These are phyloP conservation scores for Inga laurina DNA, from an alignment of 306 rosid species.

Conservation along the genomic window DNA sequence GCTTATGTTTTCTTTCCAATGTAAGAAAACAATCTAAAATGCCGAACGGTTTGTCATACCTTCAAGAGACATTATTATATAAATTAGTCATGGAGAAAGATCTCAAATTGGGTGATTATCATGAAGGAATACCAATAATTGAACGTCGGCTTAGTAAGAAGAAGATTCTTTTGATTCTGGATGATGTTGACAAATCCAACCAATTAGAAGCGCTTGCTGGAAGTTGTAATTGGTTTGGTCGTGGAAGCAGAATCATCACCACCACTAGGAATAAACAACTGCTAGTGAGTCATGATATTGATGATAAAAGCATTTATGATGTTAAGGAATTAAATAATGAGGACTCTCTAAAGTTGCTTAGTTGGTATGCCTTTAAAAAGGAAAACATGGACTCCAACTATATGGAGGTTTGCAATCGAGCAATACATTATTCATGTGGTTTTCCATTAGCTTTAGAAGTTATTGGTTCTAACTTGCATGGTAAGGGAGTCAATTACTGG, in stretches of 20 bases:
- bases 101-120: background rate
- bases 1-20: background rate
- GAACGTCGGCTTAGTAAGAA: background rate
- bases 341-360: constrained; percentile 6
- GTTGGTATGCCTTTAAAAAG: constrained; percentile 13
- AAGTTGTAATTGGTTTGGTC: constrained; percentile 13
- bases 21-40: background rate
- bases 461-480: background rate
- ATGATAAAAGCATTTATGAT: background rate
- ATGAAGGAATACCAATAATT: background rate
- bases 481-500: background rate
- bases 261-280: background rate
- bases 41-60: background rate
- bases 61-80: constrained; percentile 8
- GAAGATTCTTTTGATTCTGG: constrained; percentile 2
- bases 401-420: background rate
- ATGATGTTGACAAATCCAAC: background rate
- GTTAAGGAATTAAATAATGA: background rate
- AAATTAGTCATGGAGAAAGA: background rate
- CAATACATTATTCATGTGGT: background rate
- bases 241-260: background rate
- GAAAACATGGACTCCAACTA: background rate
- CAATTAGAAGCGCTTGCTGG: background rate
- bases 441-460: background rate
- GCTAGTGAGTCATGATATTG: background rate